phyloP scores from a whole-genome alignment of 2,329 filamentous ascomycete genomes.

The Talaromyces sp. region DNA sequence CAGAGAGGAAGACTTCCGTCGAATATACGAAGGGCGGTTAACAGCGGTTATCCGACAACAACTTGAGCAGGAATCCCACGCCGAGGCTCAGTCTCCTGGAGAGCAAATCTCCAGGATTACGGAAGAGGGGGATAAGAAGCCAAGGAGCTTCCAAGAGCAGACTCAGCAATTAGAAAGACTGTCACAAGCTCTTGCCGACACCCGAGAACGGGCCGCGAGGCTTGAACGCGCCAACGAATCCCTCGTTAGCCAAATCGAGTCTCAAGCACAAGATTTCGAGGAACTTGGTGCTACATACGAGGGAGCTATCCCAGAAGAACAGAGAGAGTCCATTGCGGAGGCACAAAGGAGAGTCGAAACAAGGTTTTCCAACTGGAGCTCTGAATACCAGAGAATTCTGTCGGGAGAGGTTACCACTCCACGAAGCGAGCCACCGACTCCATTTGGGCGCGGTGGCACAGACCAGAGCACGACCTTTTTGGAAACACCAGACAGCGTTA shows the following conservation, averaged over 20 bases:
- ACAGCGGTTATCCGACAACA: constrained; percentile 17
- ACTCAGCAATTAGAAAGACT: not conserved
- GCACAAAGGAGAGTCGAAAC: not conserved
- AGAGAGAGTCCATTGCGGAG: not conserved
- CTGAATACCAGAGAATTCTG: not conserved
- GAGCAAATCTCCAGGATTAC: constrained; percentile 30
- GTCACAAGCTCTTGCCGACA: not conserved
- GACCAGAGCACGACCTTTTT: not conserved
- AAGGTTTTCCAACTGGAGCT: not conserved
- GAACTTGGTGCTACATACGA: constrained; percentile 29
- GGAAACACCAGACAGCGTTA: not conserved
- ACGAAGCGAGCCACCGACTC: not conserved
- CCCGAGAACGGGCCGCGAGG: not conserved
- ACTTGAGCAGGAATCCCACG: constrained; percentile 33
- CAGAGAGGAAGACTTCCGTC: constrained; percentile 9
- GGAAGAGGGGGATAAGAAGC: not conserved
- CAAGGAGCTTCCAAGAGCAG: not conserved
- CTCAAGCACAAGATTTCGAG: constrained; percentile 11
- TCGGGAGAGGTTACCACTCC: not conserved
- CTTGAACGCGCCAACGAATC: not conserved
- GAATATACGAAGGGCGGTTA: not conserved
- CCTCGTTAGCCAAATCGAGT: not conserved
- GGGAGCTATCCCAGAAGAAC: constrained; percentile 5
- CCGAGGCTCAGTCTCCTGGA: constrained; percentile 35
- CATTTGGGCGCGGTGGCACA: not conserved